Evolutionary conservation across 2,329 filamentous ascomycete species (phyloP), one percentile per base, ranked within the genome.

Genomic region (Alternaria gansuensis): DNA sequence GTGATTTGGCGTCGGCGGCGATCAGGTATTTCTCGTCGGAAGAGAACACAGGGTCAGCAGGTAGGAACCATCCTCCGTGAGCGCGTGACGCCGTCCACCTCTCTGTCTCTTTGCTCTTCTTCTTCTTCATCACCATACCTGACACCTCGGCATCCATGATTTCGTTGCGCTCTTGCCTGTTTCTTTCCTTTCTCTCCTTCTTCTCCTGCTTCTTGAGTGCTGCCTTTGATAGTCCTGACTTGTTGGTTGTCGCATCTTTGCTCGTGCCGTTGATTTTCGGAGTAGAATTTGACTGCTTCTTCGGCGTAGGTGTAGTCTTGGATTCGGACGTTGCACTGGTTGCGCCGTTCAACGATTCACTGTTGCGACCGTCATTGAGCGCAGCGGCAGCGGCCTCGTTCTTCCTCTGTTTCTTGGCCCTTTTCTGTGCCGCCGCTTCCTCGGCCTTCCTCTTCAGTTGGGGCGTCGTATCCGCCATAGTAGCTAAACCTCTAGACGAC

Each of bases 1-100:
- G 82, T 9, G 89, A 89, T 28, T 86, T 88, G 60, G 88, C 85
- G 70, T 92, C 91, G 31, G 89, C 86, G 55, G 96, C 77, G 57
- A 97, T 88, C 37, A 97, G 75, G 77, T 74, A 84, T 79, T 83
- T 82, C 66, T 86, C 84, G 72, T 88, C 84, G n/a, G 66, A 63
- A 3, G 85, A 83, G 70, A 88, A 84, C 8, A 87, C 69, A 5
- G 87, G 84, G 66, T 88, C 84, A 49, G 84, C 73, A 44, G 82
- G 77, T 55, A 84, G 77, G 68, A 86, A 85, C 54, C 82, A 82
- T 23, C 87, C 87, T 39, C 84, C 86, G 29, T 80, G 73, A 7
- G 82, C 75, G n/a, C 78, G 72, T 17, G 83, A 84, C 9, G 84
- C 34, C 57, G 67, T 48, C 73, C 73, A 75, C 34, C 62, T 62